Evolutionary conservation across 352 stramenopile genomes (phyloP).

Genomic region (Pythium sukuiense): DNA sequence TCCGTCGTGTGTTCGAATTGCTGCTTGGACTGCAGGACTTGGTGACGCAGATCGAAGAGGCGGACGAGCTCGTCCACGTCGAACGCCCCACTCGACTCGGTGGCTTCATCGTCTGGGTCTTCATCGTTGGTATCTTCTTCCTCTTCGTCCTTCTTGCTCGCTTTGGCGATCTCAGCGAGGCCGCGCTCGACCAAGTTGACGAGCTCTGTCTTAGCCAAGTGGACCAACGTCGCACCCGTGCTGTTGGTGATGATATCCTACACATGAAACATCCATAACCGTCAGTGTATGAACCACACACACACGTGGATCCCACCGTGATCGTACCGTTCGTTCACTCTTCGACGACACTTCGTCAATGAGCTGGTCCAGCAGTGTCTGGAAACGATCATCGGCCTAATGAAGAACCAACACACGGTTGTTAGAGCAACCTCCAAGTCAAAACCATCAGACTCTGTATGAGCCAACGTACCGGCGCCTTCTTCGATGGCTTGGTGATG

Average conservation of each 20-base stretch:
- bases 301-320: no score
- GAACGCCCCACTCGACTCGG: conserved; percentile 32
- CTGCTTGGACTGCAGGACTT: conserved; percentile 65
- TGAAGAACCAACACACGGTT: not conserved
- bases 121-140: conserved; percentile 23
- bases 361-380: conserved; percentile 51
- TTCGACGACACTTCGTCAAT: conserved; percentile 66
- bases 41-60: conserved; percentile 74
- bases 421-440: not conserved
- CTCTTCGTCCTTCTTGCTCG: conserved; percentile 31
- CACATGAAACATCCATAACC: not conserved
- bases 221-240: conserved; percentile 70
- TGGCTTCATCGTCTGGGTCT: conserved; percentile 14
- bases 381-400: conserved; percentile 58
- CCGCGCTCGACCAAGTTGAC: conserved; percentile 64
- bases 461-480: conserved; percentile 13
- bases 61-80: conserved; percentile 67
- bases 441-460: not conserved
- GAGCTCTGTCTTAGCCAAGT: conserved; percentile 69
- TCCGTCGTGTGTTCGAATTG: conserved; percentile 66
- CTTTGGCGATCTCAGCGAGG: conserved; percentile 46
- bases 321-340: conserved; percentile 41
- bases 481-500: not conserved
- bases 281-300: not conserved
- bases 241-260: conserved; percentile 66